Percentiles rank a stretch among this genome's conserved stretches.
Conservation (phyloP, 2,329 filamentous ascomycete species). For the Colletotrichum tanaceti region DNA sequence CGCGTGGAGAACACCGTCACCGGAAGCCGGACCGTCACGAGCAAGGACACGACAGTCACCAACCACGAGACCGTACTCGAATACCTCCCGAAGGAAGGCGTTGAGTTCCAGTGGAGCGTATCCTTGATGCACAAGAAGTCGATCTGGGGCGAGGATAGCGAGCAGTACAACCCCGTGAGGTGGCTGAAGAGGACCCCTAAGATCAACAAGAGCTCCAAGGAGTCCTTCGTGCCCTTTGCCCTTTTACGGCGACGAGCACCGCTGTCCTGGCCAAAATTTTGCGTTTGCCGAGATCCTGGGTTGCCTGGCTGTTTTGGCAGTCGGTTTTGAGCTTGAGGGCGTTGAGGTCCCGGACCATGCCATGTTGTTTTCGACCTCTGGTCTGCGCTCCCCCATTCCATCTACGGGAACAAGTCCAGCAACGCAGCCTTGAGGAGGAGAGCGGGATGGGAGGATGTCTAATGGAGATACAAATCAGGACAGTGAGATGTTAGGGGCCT, state of each 20-base stretch:
- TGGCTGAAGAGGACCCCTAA: constrained; percentile 42
- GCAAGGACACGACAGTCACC: constrained; percentile 52
- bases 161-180: constrained; percentile 45
- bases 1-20: constrained; percentile 53
- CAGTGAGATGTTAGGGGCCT: neutral
- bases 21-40: constrained; percentile 53
- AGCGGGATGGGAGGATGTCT: constrained; percentile 45
- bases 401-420: constrained; percentile 31
- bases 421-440: constrained; percentile 40
- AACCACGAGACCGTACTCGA: constrained; percentile 43
- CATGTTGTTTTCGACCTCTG: constrained; percentile 30
- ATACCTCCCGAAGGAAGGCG: constrained; percentile 47
- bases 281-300: constrained; percentile 49
- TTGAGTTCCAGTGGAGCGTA: constrained; percentile 46
- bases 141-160: constrained; percentile 45
- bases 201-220: constrained; percentile 40
- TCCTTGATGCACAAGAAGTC: constrained; percentile 44
- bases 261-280: constrained; percentile 51
- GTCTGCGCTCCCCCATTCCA: constrained; percentile 38
- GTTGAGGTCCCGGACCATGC: constrained; percentile 41
- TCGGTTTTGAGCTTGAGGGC: constrained; percentile 45
- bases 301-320: constrained; percentile 41
- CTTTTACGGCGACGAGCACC: constrained; percentile 50
- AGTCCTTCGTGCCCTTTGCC: constrained; percentile 49
- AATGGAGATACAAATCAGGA: constrained; percentile 42